Evolutionary conservation across 1,284 basidiomycete genomes (phyloP).

Genomic region (Tetrapyrgos nigripes): DNA sequence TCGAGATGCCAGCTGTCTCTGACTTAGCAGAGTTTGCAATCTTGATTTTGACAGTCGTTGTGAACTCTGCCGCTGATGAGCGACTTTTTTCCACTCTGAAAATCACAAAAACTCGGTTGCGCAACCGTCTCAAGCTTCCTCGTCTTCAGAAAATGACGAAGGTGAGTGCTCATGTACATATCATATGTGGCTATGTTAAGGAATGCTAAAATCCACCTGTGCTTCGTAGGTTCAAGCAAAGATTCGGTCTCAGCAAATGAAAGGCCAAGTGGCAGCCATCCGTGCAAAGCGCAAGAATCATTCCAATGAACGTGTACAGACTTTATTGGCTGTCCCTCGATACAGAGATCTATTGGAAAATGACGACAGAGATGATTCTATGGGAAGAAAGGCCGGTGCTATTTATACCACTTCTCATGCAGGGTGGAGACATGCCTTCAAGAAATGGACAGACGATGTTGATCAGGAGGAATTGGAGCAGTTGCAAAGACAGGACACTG

Average conservation of each 20-base stretch:
- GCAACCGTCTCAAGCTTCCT: constrained; percentile 21
- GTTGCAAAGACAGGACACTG: too few relatives aligned
- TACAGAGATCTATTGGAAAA: not conserved
- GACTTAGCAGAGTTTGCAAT: too few relatives aligned
- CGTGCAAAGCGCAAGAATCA: constrained; percentile 1
- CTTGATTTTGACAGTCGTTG: constrained; percentile 23
- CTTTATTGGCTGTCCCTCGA: not conserved
- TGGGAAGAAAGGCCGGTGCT: too few relatives aligned
- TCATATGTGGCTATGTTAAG: too few relatives aligned
- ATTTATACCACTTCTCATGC: too few relatives aligned
- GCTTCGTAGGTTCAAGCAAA: not conserved
- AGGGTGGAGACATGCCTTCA: too few relatives aligned
- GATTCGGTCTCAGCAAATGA: not conserved
- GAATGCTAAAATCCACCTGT: not conserved
- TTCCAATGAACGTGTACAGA: not conserved
- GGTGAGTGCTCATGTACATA: not conserved
- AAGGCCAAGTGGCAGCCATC: not conserved
- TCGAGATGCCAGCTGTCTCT: constrained; percentile 18
- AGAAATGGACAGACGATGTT: too few relatives aligned
- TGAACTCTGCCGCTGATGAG: constrained; percentile 27
- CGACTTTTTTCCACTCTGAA: constrained; percentile 25
- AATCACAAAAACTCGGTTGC: constrained; percentile 23
- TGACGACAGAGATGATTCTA: not conserved
- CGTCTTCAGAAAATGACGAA: constrained; percentile 25
- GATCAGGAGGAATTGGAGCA: too few relatives aligned